Conservation (phyloP, 148 eudicot species). For the Heliosperma pusillum region DNA sequence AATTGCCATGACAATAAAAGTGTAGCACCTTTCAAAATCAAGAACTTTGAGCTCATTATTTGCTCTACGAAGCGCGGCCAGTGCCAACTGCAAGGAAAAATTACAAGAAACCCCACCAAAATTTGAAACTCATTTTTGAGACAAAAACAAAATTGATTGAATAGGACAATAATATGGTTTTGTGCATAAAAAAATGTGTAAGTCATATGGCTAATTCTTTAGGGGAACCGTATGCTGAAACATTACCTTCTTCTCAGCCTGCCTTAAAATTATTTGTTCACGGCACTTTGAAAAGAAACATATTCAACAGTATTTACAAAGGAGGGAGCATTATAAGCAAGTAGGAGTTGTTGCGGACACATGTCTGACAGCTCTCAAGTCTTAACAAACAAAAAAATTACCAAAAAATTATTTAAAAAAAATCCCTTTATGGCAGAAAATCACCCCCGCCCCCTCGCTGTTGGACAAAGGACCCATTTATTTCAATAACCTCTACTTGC, state of each 20-base stretch:
- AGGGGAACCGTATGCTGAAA: neutral
- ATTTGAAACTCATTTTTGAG: neutral
- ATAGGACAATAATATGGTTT: neutral
- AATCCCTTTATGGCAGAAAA: neutral
- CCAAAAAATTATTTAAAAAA: neutral
- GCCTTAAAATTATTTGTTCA: neutral
- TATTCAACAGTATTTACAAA: neutral
- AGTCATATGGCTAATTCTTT: neutral
- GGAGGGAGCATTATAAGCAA: neutral
- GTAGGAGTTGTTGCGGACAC: neutral
- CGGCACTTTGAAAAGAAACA: neutral
- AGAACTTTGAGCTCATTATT: conserved; percentile 52
- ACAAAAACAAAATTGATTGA: neutral
- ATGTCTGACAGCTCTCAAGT: neutral
- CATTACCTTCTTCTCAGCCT: neutral
- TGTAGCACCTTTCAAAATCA: conserved; percentile 72
- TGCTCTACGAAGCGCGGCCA: conserved; percentile 75
- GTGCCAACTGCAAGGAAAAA: conserved; percentile 63
- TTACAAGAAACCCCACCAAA: neutral
- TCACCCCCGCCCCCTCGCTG: neutral
- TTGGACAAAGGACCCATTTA: neutral
- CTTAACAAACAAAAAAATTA: no score
- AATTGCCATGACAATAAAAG: conserved; percentile 10
- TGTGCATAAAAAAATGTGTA: neutral
- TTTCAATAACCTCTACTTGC: neutral